phyloP scores from a whole-genome alignment of 768 basidiomycete genomes.

The Termitomyces sp. region DNA sequence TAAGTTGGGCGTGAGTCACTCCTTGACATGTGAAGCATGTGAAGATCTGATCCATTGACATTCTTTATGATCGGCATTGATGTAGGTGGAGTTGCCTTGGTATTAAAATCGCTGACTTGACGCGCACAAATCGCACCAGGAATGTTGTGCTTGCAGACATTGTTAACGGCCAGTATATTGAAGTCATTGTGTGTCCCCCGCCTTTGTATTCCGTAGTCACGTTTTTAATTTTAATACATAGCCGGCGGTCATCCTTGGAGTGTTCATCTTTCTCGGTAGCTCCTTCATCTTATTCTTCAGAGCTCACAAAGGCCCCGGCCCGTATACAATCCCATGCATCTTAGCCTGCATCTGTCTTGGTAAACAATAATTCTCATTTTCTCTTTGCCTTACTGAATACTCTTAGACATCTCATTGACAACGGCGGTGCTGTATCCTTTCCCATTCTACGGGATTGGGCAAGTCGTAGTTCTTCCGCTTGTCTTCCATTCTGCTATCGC shows the following conservation, averaged over 20 bases:
- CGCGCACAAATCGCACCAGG: constrained; percentile 39
- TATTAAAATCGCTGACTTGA: constrained; percentile 54
- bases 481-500: constrained; percentile 54
- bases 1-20: constrained; percentile 56
- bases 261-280: constrained; percentile 62
- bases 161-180: constrained; percentile 51
- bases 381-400: neutral
- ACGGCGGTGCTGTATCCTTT: constrained; percentile 60
- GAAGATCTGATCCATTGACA: neutral
- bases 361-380: constrained; percentile 18
- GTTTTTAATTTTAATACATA: constrained; percentile 13
- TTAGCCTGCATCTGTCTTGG: constrained; percentile 60
- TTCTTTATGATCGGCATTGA: neutral
- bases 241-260: constrained; percentile 54
- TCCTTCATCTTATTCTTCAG: constrained; percentile 54
- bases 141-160: constrained; percentile 33
- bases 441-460: constrained; percentile 56
- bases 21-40: neutral
- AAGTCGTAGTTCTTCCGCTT: constrained; percentile 50
- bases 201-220: neutral
- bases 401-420: constrained; percentile 52
- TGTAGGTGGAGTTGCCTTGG: constrained; percentile 61
- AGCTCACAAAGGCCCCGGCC: constrained; percentile 57
- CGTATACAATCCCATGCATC: constrained; percentile 50
- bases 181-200: constrained; percentile 32